These are phyloP conservation scores for Venturia asperata DNA, from an alignment of 2,329 filamentous ascomycete species.

Conservation along the genomic window DNA sequence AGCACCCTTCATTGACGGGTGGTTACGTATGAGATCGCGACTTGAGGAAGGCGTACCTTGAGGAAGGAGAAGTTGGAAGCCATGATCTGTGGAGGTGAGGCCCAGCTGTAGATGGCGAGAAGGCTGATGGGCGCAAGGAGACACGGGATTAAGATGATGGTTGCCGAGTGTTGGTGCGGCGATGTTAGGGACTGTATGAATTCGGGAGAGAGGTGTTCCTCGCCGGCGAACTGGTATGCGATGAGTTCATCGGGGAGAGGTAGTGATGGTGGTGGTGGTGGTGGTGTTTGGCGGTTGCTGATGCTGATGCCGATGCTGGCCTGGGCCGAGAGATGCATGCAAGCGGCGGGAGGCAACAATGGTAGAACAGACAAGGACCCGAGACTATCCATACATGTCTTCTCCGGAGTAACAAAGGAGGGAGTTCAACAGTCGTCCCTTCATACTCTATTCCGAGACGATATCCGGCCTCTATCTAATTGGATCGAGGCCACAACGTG, in stretches of 20 bases:
- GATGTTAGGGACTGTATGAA: not conserved
- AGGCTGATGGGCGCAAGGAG: not conserved
- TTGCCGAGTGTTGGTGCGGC: not conserved
- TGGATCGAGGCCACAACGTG: not conserved
- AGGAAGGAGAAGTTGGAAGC: constrained; percentile 24
- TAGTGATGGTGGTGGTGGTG: not conserved
- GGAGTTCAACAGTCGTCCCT: not conserved
- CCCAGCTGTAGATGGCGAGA: constrained; percentile 2
- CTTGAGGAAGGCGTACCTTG: constrained; percentile 22
- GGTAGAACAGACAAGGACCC: not conserved
- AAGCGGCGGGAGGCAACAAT: not conserved
- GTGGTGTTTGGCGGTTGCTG: not conserved
- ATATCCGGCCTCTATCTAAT: not conserved
- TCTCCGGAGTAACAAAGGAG: not conserved
- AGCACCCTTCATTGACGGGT: too few relatives aligned
- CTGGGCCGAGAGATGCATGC: not conserved
- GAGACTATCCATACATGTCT: not conserved
- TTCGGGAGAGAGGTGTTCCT: constrained; percentile 10
- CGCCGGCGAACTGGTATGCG: constrained; percentile 6
- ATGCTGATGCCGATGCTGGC: not conserved
- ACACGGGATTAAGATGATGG: not conserved
- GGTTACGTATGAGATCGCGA: not conserved
- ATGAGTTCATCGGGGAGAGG: constrained; percentile 10
- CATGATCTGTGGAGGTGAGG: not conserved
- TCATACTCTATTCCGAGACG: not conserved